Conservation (phyloP, 2,329 filamentous ascomycete species). For the Cercospora citrullina region DNA sequence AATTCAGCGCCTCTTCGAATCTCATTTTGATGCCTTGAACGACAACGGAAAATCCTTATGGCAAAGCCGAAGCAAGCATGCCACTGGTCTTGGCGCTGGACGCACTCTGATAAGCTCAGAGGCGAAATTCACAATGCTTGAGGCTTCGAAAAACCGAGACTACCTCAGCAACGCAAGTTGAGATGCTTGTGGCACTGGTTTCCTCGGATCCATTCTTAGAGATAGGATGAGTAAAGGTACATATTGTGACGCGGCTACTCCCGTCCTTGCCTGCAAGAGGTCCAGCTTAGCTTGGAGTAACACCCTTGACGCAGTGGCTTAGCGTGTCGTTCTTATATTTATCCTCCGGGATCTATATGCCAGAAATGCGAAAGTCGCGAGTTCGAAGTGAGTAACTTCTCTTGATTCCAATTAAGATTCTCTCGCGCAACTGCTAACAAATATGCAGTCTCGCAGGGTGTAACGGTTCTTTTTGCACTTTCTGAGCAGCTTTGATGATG, state of each 20-base stretch:
- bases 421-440: slow-evolving; percentile 4
- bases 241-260: slow-evolving; percentile 8
- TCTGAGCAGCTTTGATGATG: not conserved
- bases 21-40: not conserved
- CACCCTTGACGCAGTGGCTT: slow-evolving; percentile 35
- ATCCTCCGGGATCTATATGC: slow-evolving; percentile 23
- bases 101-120: not conserved
- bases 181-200: no score
- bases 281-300: slow-evolving; percentile 15
- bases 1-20: not conserved
- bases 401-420: not conserved
- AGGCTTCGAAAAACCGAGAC: not conserved
- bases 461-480: slow-evolving; percentile 9
- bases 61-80: not conserved
- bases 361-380: slow-evolving; percentile 36
- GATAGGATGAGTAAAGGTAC: not conserved
- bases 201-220: no score
- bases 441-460: slow-evolving; percentile 16
- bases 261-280: slow-evolving; percentile 13
- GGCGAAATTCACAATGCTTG: not conserved
- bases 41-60: not conserved
- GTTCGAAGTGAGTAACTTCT: slow-evolving; percentile 29
- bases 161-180: no score
- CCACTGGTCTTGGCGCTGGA: not conserved
- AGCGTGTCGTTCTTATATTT: slow-evolving; percentile 37